phyloP scores from a whole-genome alignment of 2,329 filamentous ascomycete species.

The Fusarium brevicatenulatum region DNA sequence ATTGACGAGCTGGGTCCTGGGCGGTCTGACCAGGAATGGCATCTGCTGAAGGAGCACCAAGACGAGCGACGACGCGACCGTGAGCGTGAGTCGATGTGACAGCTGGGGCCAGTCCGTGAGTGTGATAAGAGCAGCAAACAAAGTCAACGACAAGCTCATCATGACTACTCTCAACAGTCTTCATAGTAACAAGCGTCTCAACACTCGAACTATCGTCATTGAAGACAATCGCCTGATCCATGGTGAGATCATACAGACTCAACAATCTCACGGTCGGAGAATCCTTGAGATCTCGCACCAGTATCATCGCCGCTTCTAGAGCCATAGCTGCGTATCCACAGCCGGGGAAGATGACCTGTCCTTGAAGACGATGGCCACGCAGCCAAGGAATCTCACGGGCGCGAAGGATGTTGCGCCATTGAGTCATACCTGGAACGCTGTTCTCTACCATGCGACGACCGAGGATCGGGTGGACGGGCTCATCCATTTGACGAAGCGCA shows the following conservation, averaged over 20 bases:
- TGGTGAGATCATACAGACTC: conserved; percentile 3
- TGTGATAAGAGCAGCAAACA: conserved; percentile 7
- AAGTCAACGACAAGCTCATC: conserved; percentile 3
- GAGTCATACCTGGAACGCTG: not conserved
- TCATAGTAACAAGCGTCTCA: conserved; percentile 6
- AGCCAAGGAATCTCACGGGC: conserved; percentile 10
- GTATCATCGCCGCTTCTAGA: not conserved
- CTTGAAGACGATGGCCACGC: conserved; percentile 6
- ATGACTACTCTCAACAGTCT: not conserved
- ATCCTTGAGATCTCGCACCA: not conserved
- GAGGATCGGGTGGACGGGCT: not conserved
- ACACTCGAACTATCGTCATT: conserved; percentile 4
- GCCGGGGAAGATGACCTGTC: conserved; percentile 18
- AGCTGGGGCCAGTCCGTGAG: not conserved
- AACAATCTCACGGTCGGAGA: not conserved
- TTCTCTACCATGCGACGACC: not conserved
- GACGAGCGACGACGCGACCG: not conserved
- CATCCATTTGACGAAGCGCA: not conserved
- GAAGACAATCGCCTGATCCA: conserved; percentile 16
- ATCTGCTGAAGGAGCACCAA: not conserved
- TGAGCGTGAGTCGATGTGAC: not conserved
- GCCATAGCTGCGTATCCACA: conserved; percentile 16
- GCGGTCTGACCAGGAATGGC: not conserved
- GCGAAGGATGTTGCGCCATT: conserved; percentile 14
- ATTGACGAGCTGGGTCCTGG: not conserved